Conservation (phyloP, 2,329 filamentous ascomycete genomes). For the Neofusicoccum parvum region DNA sequence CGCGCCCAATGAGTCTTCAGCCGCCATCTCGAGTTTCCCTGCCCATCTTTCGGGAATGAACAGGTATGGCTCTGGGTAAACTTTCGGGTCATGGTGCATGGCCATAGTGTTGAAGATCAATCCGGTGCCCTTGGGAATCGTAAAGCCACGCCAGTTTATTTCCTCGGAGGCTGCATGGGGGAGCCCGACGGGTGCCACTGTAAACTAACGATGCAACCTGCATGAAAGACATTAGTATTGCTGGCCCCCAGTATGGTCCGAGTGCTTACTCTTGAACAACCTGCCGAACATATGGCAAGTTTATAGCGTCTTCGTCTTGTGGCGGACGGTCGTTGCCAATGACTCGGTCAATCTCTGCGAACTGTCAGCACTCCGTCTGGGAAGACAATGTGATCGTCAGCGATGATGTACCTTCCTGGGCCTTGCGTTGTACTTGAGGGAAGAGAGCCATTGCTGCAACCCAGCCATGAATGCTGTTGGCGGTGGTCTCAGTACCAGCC, state of each 20-base stretch:
- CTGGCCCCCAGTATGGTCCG: background rate
- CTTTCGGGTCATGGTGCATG: slow-evolving; percentile 30
- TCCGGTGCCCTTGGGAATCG: slow-evolving; percentile 39
- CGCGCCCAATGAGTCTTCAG: background rate
- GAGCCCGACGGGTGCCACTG: background rate
- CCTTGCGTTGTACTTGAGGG: slow-evolving; percentile 33
- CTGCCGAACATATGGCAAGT: slow-evolving; percentile 18
- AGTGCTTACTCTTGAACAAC: slow-evolving; percentile 23
- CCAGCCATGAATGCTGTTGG: slow-evolving; percentile 34
- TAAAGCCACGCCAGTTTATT: slow-evolving; percentile 30
- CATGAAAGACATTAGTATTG: too few species aligned
- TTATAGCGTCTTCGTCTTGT: slow-evolving; percentile 20
- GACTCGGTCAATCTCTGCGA: slow-evolving; percentile 25
- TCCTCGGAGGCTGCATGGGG: background rate
- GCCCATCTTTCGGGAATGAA: slow-evolving; percentile 39
- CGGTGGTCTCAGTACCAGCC: slow-evolving; percentile 20
- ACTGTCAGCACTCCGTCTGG: background rate
- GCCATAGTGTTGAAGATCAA: slow-evolving; percentile 43
- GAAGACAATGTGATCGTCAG: background rate
- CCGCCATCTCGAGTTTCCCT: background rate
- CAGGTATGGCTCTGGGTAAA: slow-evolving; percentile 30
- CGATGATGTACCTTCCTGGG: slow-evolving; percentile 27
- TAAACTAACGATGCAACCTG: background rate
- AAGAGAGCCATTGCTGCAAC: slow-evolving; percentile 33
- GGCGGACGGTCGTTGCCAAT: slow-evolving; percentile 23